Evolutionary conservation across 2,329 filamentous ascomycete species (phyloP), one percentile per base, ranked within the genome.

Genomic region (Hymenoscyphus salicellus): DNA sequence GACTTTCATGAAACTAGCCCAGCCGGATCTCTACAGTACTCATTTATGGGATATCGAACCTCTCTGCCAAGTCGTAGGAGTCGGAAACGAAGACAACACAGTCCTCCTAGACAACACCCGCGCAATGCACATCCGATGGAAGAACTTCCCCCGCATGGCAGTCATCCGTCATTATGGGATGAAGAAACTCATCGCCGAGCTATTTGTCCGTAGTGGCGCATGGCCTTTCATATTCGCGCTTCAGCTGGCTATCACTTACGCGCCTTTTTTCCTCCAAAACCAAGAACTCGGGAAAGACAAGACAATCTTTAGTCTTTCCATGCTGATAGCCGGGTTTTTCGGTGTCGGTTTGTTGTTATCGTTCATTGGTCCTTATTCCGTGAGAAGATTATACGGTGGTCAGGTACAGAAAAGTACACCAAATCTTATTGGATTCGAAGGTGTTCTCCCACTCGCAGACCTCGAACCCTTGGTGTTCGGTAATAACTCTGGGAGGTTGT

Each of bases 21-120:
- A 52, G 30, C 20, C 65, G 7, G 75, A 76, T 63, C 69, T 69
- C 30, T 75, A 69, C 38, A 68, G 65, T 6, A 70, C 69, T 16
- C 73, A 72, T 30, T 66, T 76, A 5, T 76, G 75, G 73, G 73
- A 76, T 61, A 72, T 77, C 33, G 60, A 74, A 20, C 76, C 75
- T 2, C 66, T 67, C 5, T 76, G 74, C 58, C 70, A 75, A 60
- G 69, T 76, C 5, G 73, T 74, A 5, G 75, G 72, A 28, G 69
- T 77, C 11, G 67, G 73, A 11, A n/a, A 58, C 23, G 71, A 75
- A 38, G 72, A 77, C 32, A 64, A 72, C 16, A 71, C 72, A 8
- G 68, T 77, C 20, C 68, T 76, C 36, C 46, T 77, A 20, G 74
- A 75, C 58, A 70, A 41, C 10, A 17, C 49, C 30, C 71, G 70